phyloP scores from a whole-genome alignment of 371 early-diverging fungal species.

The Blastocladiella emersonii region DNA sequence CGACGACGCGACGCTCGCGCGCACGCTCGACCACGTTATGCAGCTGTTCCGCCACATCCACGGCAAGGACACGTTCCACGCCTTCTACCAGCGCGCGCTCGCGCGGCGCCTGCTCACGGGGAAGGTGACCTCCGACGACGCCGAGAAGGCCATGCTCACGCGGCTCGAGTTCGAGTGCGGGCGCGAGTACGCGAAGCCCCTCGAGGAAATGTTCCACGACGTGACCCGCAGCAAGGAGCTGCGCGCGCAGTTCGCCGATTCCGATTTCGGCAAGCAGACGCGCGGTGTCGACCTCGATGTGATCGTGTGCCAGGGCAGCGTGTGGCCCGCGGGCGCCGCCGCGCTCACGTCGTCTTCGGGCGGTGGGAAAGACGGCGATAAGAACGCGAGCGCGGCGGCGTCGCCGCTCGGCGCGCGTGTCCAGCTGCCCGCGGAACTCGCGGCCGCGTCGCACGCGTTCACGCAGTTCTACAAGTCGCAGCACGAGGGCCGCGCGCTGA shows the following conservation, averaged over 20 bases:
- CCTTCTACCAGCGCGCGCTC: conserved; percentile 79
- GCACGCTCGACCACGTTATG: conserved; percentile 49
- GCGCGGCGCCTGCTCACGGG: conserved; percentile 72
- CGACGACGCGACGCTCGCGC: conserved; percentile 42
- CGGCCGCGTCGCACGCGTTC: not conserved
- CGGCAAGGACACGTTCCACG: conserved; percentile 90
- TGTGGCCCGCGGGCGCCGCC: not conserved
- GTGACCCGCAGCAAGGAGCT: conserved; percentile 22
- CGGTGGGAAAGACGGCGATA: no score
- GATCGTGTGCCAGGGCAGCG: not conserved
- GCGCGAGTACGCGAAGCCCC: conserved; percentile 65
- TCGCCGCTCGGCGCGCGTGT: not conserved
- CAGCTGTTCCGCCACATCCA: conserved; percentile 76
- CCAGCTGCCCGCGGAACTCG: not conserved
- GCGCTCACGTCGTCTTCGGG: not conserved
- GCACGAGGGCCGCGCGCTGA: not conserved
- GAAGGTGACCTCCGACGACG: conserved; percentile 58
- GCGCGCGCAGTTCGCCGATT: conserved; percentile 15
- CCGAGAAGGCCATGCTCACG: conserved; percentile 66
- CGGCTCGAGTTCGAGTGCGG: conserved; percentile 75
- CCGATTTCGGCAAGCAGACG: not conserved
- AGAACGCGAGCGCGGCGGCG: not conserved
- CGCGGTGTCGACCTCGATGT: not conserved
- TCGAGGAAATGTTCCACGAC: conserved; percentile 66
- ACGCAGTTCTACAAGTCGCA: not conserved